Conservation (phyloP, 2,329 filamentous ascomycete genomes). For the Rhinocladiella mackenziei region DNA sequence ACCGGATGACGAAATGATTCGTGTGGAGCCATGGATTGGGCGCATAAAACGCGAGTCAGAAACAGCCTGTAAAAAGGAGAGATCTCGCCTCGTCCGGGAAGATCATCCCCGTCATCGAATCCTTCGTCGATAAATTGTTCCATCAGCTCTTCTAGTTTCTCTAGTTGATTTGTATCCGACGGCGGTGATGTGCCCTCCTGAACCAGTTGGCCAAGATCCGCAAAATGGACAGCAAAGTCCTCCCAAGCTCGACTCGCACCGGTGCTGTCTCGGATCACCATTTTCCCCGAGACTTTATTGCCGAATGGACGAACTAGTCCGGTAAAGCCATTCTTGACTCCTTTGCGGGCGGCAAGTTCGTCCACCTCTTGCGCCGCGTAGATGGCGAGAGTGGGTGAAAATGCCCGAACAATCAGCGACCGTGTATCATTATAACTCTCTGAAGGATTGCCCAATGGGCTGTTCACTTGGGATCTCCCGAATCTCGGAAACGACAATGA, state of each 20-base stretch:
- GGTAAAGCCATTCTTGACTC: slow-evolving; percentile 75
- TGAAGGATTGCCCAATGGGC: slow-evolving; percentile 51
- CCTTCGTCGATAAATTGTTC: slow-evolving; percentile 26
- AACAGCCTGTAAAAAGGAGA: slow-evolving; percentile 85
- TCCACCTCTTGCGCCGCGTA: slow-evolving; percentile 85
- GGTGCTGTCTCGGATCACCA: slow-evolving; percentile 84
- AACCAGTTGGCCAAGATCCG: slow-evolving; percentile 55
- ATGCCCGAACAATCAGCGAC: slow-evolving; percentile 72
- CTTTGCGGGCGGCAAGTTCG: slow-evolving; percentile 73
- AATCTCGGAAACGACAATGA: slow-evolving; percentile 53
- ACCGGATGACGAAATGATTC: slow-evolving; percentile 95
- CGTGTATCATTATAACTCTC: slow-evolving; percentile 54
- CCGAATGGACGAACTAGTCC: slow-evolving; percentile 88
- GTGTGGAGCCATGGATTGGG: slow-evolving; percentile 71
- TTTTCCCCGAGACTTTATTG: slow-evolving; percentile 79
- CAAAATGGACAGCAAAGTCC: slow-evolving; percentile 85
- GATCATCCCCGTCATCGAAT: slow-evolving; percentile 16
- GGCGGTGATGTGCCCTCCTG: slow-evolving; percentile 11
- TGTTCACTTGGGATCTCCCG: slow-evolving; percentile 44
- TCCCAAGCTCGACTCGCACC: slow-evolving; percentile 79
- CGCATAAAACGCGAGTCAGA: slow-evolving; percentile 75
- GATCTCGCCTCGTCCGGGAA: slow-evolving; percentile 36
- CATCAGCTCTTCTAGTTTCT: slow-evolving; percentile 29
- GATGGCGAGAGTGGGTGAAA: slow-evolving; percentile 83
- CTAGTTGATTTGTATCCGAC: slow-evolving; percentile 12